Evolutionary conservation across 2,329 filamentous ascomycete genomes (phyloP).

Genomic region (Penicillium aurantiogriseum): DNA sequence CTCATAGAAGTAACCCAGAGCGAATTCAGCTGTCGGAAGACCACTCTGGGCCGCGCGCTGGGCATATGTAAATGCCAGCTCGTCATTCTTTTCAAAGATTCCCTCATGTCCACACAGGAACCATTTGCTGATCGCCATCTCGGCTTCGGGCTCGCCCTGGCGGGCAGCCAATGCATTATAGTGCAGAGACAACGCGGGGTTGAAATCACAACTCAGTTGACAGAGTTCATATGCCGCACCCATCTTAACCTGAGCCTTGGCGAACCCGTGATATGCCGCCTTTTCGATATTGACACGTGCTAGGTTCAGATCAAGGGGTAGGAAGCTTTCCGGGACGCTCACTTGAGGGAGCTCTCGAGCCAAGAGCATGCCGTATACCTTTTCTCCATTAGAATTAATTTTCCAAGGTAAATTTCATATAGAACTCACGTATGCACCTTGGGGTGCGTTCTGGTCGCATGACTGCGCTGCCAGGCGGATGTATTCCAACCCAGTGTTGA

Average conservation of each 20-base stretch:
- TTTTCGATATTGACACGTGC: conserved; percentile 92
- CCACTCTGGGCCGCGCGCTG: conserved; percentile 79
- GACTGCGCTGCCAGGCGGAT: conserved; percentile 80
- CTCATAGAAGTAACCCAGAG: conserved; percentile 95
- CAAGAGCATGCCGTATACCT: conserved; percentile 89
- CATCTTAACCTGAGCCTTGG: conserved; percentile 97
- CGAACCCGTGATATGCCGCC: conserved; percentile 90
- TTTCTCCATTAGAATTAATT: conserved; percentile 9
- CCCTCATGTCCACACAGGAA: conserved; percentile 94
- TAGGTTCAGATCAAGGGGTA: conserved; percentile 69
- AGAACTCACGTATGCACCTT: conserved; percentile 74
- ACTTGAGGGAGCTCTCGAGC: conserved; percentile 90
- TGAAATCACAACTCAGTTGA: conserved; percentile 90
- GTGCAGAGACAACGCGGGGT: conserved; percentile 85
- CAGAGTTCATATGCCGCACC: conserved; percentile 93
- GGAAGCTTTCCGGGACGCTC: conserved; percentile 67
- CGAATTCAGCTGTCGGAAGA: conserved; percentile 88
- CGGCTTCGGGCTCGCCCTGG: conserved; percentile 89
- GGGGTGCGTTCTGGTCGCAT: conserved; percentile 93
- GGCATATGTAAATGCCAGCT: conserved; percentile 87
- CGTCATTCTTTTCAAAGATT: conserved; percentile 92
- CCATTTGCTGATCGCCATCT: conserved; percentile 97
- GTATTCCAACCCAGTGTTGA: conserved; percentile 71
- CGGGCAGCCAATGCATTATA: conserved; percentile 92
- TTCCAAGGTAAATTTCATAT: neutral